Conservation (phyloP, 75 land plant genomes). For the Adiantum capillusveneris region DNA sequence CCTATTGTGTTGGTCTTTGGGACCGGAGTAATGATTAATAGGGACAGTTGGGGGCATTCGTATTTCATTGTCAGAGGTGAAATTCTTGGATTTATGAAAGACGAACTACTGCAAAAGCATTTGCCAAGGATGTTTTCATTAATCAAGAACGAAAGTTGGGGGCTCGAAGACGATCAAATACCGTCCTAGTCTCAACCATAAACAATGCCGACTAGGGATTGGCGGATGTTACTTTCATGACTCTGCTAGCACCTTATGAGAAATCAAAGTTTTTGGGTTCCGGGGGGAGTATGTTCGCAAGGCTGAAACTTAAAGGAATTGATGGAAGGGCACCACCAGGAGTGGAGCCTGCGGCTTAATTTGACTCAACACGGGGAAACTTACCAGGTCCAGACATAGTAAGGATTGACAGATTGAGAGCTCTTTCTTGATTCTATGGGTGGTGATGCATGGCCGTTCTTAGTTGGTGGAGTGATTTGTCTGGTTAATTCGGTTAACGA, state of each 20-base stretch:
- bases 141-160: conserved; percentile 17
- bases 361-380: conserved; percentile 38
- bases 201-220: conserved; percentile 14
- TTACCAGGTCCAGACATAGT: conserved; percentile 16
- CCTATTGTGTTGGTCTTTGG: too few species aligned
- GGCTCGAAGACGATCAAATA: conserved; percentile 13
- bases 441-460: conserved; percentile 9
- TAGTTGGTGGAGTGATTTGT: conserved; percentile 32
- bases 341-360: conserved; percentile 30
- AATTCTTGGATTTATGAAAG: too few species aligned
- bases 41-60: too few species aligned
- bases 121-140: conserved; percentile 17
- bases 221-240: conserved; percentile 9
- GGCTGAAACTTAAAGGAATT: conserved; percentile 61
- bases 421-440: conserved; percentile 7
- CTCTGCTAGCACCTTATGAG: conserved; percentile 14
- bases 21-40: too few species aligned
- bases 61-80: too few species aligned
- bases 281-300: conserved; percentile 40
- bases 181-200: conserved; percentile 15
- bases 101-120: too few species aligned
- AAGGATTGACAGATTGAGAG: conserved; percentile 14
- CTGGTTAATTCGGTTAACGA: conserved; percentile 36
- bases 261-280: conserved; percentile 34
- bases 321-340: conserved; percentile 51